phyloP scores from a whole-genome alignment of 2,329 filamentous ascomycete genomes.

The Neofusicoccum ribis region DNA sequence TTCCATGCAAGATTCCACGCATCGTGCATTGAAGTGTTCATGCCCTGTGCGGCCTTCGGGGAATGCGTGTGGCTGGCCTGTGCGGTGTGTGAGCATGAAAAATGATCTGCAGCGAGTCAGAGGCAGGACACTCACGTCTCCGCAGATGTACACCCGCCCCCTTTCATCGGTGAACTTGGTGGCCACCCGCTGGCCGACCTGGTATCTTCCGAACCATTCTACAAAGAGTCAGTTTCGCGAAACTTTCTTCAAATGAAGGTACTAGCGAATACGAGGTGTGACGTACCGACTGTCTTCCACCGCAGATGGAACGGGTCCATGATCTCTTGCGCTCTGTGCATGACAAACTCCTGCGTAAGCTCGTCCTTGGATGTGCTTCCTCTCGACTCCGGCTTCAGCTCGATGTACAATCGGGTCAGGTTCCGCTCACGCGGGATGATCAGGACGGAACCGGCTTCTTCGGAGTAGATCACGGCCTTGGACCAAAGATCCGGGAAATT shows the following conservation, averaged over 20 bases:
- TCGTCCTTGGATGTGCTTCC: conserved; percentile 34
- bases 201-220: conserved; percentile 55
- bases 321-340: conserved; percentile 59
- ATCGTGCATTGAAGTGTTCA: conserved; percentile 48
- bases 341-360: conserved; percentile 66
- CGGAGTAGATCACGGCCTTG: conserved; percentile 68
- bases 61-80: conserved; percentile 44
- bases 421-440: conserved; percentile 73
- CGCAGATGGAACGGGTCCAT: conserved; percentile 47
- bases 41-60: conserved; percentile 46
- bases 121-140: conserved; percentile 40
- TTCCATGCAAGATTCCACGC: conserved; percentile 48
- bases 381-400: conserved; percentile 40
- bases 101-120: neutral
- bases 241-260: neutral
- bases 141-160: conserved; percentile 49
- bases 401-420: conserved; percentile 64
- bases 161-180: conserved; percentile 46
- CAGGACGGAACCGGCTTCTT: conserved; percentile 68
- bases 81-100: neutral
- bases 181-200: conserved; percentile 52
- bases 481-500: conserved; percentile 76
- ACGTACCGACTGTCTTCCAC: conserved; percentile 44
- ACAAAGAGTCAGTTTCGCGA: neutral
- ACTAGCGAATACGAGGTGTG: neutral